phyloP scores from a whole-genome alignment of 371 early-diverging fungal genomes.

The Actinomortierella ambigua region DNA sequence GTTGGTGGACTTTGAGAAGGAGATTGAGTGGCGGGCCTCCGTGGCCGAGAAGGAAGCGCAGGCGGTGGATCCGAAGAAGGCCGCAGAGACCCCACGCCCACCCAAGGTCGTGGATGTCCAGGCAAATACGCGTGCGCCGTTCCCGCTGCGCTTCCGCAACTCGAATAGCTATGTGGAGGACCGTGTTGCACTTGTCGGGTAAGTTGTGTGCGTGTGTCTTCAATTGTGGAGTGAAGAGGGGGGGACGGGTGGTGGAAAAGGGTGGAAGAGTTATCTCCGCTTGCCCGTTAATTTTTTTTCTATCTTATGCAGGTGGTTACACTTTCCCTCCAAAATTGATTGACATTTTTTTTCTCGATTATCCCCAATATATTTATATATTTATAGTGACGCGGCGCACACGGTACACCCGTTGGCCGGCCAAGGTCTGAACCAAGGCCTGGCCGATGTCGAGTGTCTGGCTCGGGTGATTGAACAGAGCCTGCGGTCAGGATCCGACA shows the following conservation, averaged over 20 bases:
- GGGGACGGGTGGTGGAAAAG: too few species aligned
- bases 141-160: slow-evolving; percentile 86
- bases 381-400: slow-evolving; percentile 92
- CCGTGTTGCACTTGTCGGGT: slow-evolving; percentile 91
- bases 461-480: slow-evolving; percentile 66
- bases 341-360: neutral
- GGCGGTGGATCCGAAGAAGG: slow-evolving; percentile 17
- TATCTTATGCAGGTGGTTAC: slow-evolving; percentile 6
- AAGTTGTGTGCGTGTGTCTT: slow-evolving; percentile 8
- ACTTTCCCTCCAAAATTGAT: neutral
- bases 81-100: slow-evolving; percentile 49
- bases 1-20: slow-evolving; percentile 56
- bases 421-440: slow-evolving; percentile 94
- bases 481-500: slow-evolving; percentile 75
- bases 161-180: slow-evolving; percentile 74
- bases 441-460: slow-evolving; percentile 84
- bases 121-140: slow-evolving; percentile 76
- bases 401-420: slow-evolving; percentile 96
- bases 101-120: slow-evolving; percentile 70
- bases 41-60: slow-evolving; percentile 51
- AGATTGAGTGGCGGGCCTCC: slow-evolving; percentile 67
- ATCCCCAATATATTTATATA: slow-evolving; percentile 6
- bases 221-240: slow-evolving; percentile 1
- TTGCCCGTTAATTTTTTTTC: too few species aligned
- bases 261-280: too few species aligned